These are phyloP conservation scores for Pyrenophora tritici-repentis DNA, from an alignment of 2,329 filamentous ascomycete species.

Conservation along the genomic window DNA sequence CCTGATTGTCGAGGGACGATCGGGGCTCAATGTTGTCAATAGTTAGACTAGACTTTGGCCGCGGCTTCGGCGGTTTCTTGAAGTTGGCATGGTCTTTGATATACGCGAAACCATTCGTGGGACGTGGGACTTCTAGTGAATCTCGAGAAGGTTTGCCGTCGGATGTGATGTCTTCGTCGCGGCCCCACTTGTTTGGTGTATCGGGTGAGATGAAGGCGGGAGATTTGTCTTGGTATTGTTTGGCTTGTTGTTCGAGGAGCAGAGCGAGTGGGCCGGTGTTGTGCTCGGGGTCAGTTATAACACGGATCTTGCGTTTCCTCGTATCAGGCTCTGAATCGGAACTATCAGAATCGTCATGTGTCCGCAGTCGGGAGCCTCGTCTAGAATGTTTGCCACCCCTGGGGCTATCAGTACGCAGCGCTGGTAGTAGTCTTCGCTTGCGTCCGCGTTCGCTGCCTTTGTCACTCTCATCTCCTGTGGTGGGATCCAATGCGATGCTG, in stretches of 20 bases:
- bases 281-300: constrained; percentile 51
- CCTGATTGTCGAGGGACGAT: constrained; percentile 47
- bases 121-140: constrained; percentile 32
- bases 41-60: constrained; percentile 22
- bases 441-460: constrained; percentile 45
- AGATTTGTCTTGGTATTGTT: constrained; percentile 41
- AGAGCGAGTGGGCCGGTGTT: constrained; percentile 55
- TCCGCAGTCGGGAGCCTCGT: constrained; percentile 32
- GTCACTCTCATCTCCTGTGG: constrained; percentile 46
- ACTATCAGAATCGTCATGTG: constrained; percentile 36
- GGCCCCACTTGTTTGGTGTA: constrained; percentile 49
- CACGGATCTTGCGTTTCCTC: constrained; percentile 55
- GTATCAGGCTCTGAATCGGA: constrained; percentile 55
- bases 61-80: constrained; percentile 28
- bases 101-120: constrained; percentile 26
- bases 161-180: constrained; percentile 25
- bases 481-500: constrained; percentile 32
- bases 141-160: constrained; percentile 23
- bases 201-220: constrained; percentile 51
- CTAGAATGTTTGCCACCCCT: constrained; percentile 38
- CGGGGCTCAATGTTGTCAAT: constrained; percentile 40
- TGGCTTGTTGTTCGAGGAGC: constrained; percentile 53
- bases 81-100: constrained; percentile 23
- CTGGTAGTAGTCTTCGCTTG: constrained; percentile 40
- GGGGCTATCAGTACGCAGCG: constrained; percentile 42